Percentiles rank a stretch among this genome's conserved stretches.
These are phyloP conservation scores for Platanthera guangdongensis DNA, from an alignment of 106 monocot species.

Conservation along the genomic window DNA sequence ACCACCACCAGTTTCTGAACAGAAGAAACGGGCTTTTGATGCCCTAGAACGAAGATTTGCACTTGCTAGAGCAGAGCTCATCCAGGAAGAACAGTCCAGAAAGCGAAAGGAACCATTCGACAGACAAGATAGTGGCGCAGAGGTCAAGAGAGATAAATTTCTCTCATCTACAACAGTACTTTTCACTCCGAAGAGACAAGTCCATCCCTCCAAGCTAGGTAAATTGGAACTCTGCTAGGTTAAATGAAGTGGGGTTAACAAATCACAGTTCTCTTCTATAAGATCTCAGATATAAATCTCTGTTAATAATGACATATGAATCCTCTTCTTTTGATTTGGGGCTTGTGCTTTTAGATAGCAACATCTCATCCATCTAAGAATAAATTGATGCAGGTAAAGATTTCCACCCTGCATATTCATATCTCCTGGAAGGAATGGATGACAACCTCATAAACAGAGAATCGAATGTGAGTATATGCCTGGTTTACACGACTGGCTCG, in stretches of 20 bases:
- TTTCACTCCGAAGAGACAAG: not conserved
- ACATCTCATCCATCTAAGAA: not conserved
- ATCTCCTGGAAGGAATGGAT: conserved; percentile 35
- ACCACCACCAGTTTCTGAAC: not conserved
- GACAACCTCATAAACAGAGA: conserved; percentile 36
- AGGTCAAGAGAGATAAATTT: not conserved
- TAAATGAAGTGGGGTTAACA: not conserved
- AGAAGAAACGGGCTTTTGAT: conserved; percentile 15
- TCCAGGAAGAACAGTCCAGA: conserved; percentile 5
- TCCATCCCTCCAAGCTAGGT: conserved; percentile 4
- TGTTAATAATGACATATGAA: not conserved
- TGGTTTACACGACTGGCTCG: not conserved
- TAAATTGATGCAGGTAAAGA: not conserved
- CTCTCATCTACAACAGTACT: not conserved
- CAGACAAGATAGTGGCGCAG: not conserved
- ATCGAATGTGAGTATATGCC: conserved; percentile 24
- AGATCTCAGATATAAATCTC: not conserved
- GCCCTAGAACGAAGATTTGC: conserved; percentile 19
- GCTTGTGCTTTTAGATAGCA: not conserved
- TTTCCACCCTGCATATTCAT: conserved; percentile 25
- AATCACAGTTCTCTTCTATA: not conserved
- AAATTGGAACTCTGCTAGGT: not conserved
- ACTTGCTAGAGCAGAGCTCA: conserved; percentile 7
- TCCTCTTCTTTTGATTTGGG: not conserved
- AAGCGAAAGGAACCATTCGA: not conserved